A percentile compares a stretch with the other conserved stretches of the same genome.
These are phyloP conservation scores for Jasminum sambac DNA, from an alignment of 257 asterid genomes.

Conservation along the genomic window DNA sequence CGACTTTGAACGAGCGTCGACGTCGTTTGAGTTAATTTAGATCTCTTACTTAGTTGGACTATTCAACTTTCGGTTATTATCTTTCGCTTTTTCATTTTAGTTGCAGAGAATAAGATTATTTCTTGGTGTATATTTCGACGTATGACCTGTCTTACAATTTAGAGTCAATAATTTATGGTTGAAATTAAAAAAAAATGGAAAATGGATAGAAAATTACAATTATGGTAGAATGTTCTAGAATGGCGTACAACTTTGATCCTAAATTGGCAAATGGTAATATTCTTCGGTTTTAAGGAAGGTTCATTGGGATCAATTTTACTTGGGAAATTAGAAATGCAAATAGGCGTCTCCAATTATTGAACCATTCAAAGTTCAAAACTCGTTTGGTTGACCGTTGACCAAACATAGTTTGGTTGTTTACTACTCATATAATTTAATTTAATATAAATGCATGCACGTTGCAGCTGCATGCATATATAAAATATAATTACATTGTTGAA, in stretches of 20 bases:
- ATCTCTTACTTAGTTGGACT: too few relatives aligned
- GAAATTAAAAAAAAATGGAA: neutral
- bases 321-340: neutral
- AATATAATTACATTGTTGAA: neutral
- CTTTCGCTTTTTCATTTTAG: too few relatives aligned
- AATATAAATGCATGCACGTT: neutral
- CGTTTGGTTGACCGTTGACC: neutral
- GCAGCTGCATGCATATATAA: neutral
- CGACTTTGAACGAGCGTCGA: too few relatives aligned
- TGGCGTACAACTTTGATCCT: neutral
- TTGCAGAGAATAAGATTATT: too few relatives aligned
- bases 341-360: neutral
- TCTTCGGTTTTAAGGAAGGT: neutral
- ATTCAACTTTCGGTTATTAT: too few relatives aligned
- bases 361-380: neutral
- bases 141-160: too few relatives aligned
- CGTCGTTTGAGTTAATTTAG: too few relatives aligned
- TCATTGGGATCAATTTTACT: too few relatives aligned
- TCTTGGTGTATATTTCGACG: too few relatives aligned
- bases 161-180: too few relatives aligned
- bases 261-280: neutral
- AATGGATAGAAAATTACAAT: neutral
- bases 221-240: slow-evolving; percentile 16
- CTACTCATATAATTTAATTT: neutral
- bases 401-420: neutral